Evolutionary conservation across 495 filamentous ascomycete species (phyloP), one percentile per base, ranked within the genome.

Genomic region (Stereocaulon alpinum): DNA sequence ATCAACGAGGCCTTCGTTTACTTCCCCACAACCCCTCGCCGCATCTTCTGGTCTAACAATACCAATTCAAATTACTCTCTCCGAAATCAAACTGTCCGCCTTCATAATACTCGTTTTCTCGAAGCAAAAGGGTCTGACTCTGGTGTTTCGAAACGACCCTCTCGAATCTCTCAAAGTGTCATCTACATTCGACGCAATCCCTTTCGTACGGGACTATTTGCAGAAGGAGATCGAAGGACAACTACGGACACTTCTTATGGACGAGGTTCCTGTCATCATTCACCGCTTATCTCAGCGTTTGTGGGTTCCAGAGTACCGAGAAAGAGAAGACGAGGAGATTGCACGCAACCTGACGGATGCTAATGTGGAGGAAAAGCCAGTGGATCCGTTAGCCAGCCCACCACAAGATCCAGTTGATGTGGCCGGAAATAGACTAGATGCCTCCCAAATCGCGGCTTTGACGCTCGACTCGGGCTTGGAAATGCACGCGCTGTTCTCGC

Each of bases 91-190:
- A 70, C 76, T 98, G n/a, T 96, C 91, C 12, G 93, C 91, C 18
- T 96, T 98, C 69, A 93, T 97, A 61, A 95, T 98, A 58, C 71
- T 98, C 32, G 93, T 98, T 47, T 98, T 97, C 72, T 96, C 91
- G 9, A 89, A 87, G 66, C 91, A 96, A 70, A 98, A 98, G 69
- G 93, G 93, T 9, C 79, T 98, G 49, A 98, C 93, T 0, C 76
- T 98, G 40, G 93, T 98, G 6, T 98, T 98, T 65, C 86, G 93
- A 63, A 97, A 98, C 78, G 93, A 98, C 71, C 93, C 93, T 2
- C 82, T 98, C 55, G 93, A 98, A 66, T 96, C 91, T 15, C 83
- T 98, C 62, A 97, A 96, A 75, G 93, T 98, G 61, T 96, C 93
- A 3, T 95, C 90, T 59, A 98, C 93, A 29, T 98, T 97, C 70